A percentile compares a stretch with the other conserved stretches of the same genome.
These are phyloP conservation scores for Dianthus caryophyllus DNA, from an alignment of 148 eudicot species.

Conservation along the genomic window DNA sequence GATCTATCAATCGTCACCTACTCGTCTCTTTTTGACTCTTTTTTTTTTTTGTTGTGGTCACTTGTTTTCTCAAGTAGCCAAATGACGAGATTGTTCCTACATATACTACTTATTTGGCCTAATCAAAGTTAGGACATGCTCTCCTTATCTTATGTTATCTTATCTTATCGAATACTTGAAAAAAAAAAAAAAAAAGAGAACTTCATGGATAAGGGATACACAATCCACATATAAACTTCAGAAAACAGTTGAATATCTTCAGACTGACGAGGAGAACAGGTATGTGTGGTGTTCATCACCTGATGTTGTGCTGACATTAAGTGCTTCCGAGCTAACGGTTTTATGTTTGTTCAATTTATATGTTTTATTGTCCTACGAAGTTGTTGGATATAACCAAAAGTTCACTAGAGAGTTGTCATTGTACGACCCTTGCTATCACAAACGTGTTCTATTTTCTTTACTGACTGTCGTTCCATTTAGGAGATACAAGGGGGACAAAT, in stretches of 20 bases:
- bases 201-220: too few relatives aligned
- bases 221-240: too few relatives aligned
- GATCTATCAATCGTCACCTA: neutral
- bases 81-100: neutral
- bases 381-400: neutral
- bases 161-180: too few relatives aligned
- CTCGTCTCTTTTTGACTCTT: neutral
- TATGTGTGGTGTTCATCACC: too few relatives aligned
- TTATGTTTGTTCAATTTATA: neutral
- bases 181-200: too few relatives aligned
- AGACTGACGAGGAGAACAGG: too few relatives aligned
- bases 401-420: neutral
- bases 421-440: neutral
- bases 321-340: too few relatives aligned
- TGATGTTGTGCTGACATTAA: too few relatives aligned
- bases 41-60: neutral
- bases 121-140: too few relatives aligned
- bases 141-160: too few relatives aligned
- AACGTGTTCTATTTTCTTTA: neutral
- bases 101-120: too few relatives aligned
- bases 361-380: neutral
- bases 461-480: conserved; percentile 25
- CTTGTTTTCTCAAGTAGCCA: neutral
- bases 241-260: too few relatives aligned
- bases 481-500: conserved; percentile 70